Base-by-base conservation (phyloP, 495 filamentous ascomycete genomes). In the Hyphodiscus hymeniophilus region DNA sequence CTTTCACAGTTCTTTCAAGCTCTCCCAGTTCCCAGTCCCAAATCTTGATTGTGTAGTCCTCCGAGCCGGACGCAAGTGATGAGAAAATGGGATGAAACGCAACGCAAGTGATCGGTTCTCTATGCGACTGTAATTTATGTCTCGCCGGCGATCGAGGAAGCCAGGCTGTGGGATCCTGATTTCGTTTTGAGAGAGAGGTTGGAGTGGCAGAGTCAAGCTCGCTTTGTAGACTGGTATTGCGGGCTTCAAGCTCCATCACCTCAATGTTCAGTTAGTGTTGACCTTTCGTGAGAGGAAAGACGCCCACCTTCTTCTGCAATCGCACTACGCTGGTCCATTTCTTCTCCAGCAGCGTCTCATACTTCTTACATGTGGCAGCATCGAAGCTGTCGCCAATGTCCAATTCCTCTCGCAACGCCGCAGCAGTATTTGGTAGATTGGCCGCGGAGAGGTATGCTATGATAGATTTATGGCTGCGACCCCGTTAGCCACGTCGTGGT, bases 21-120 rank as follows among this genome's bases (percentile, higher is more conserved):
- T 96, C 91, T 17, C 92, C 92, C 15, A 95, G 68, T 56, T 98
- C 92, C 87, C 89, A 96, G 59, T 96, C 92, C 92, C 92, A 98
- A 42, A 98, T 89, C 61, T 98, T 98, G 60, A 89, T 87, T 8
- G 81, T 87, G 38, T 76, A 78, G 57, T 89, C 84, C 57, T 96
- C 92, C 31, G 90, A 94, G 15, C 87, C 92, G 0, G 89, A 92
- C 12, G 92, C 92, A 10, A 98, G 71, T 1, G 86, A 88, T 16
- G 89, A 89, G 62, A 94, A 96, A 45, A 92, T 71, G 0, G 92
- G 91, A 63, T 98, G 92, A 65, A 98, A 98, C 3, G 92, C 92
- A 42, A 97, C 80, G 55, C 84, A 90, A 28, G 83, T 95, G 35
- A 98, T 75, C 16, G 85, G 80, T 15, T 74, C 66, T 48, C 90